These are phyloP conservation scores for Iris macrosiphon DNA, from an alignment of 106 monocot species.

Conservation along the genomic window DNA sequence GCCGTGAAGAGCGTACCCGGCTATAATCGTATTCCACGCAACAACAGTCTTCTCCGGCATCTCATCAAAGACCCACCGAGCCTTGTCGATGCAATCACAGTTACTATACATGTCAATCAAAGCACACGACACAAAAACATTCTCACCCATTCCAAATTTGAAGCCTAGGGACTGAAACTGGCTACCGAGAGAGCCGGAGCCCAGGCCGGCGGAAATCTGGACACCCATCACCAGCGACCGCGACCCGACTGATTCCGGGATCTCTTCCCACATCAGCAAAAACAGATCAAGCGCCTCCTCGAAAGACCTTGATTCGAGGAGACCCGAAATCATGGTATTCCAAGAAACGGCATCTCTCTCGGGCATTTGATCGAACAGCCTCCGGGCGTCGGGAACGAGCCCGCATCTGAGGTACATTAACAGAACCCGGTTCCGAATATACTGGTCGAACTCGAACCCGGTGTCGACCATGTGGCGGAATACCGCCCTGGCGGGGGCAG, in stretches of 20 bases:
- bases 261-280: conserved; percentile 51
- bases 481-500: conserved; percentile 29
- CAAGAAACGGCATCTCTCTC: conserved; percentile 43
- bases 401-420: conserved; percentile 67
- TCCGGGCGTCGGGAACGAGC: conserved; percentile 44
- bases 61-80: conserved; percentile 60
- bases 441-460: conserved; percentile 55
- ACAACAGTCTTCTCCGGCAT: conserved; percentile 69
- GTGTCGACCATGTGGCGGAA: conserved; percentile 41
- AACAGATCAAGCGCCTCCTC: conserved; percentile 57
- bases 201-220: conserved; percentile 39
- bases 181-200: conserved; percentile 18
- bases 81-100: conserved; percentile 62
- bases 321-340: conserved; percentile 61
- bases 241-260: conserved; percentile 23
- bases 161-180: conserved; percentile 50
- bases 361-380: conserved; percentile 71
- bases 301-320: conserved; percentile 38
- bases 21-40: conserved; percentile 80
- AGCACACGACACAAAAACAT: conserved; percentile 42
- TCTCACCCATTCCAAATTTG: conserved; percentile 29
- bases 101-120: conserved; percentile 80
- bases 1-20: conserved; percentile 74
- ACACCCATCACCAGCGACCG: conserved; percentile 36
- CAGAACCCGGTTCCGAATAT: conserved; percentile 62